phyloP scores from a whole-genome alignment of 768 basidiomycete species.

The Trametes cinnabarina region DNA sequence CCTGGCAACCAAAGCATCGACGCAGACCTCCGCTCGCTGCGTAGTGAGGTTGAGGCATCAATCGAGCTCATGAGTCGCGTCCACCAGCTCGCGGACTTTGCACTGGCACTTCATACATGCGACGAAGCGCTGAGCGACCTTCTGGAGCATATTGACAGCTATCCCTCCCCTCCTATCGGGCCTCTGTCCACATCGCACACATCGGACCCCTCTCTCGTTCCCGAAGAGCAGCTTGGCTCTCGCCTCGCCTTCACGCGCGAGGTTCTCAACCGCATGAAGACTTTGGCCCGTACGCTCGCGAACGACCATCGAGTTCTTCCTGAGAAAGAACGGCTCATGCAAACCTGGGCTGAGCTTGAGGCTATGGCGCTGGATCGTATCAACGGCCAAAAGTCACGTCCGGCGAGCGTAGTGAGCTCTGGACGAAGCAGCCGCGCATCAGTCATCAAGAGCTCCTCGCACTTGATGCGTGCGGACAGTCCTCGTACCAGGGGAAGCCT shows the following conservation, averaged over 20 bases:
- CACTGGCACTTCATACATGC: conserved; percentile 49
- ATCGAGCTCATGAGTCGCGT: conserved; percentile 49
- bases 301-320: conserved; percentile 59
- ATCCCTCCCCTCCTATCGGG: conserved; percentile 57
- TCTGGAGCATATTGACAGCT: conserved; percentile 83
- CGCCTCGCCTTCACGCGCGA: conserved; percentile 64
- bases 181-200: conserved; percentile 51
- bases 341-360: conserved; percentile 78
- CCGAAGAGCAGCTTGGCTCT: conserved; percentile 65
- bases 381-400: conserved; percentile 58
- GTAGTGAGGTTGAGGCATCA: conserved; percentile 54
- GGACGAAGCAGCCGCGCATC: conserved; percentile 58
- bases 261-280: conserved; percentile 46
- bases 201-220: conserved; percentile 41
- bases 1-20: conserved; percentile 42
- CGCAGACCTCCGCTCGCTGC: conserved; percentile 61
- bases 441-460: conserved; percentile 13
- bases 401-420: conserved; percentile 65
- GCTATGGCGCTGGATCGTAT: conserved; percentile 78
- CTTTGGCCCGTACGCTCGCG: conserved; percentile 40
- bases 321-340: conserved; percentile 66
- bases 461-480: conserved; percentile 5
- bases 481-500: conserved; percentile 7
- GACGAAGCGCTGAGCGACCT: conserved; percentile 82
- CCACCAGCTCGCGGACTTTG: conserved; percentile 53